Evolutionary conservation across 148 eudicot genomes (phyloP).

Genomic region (Rhododendron kiyosumense): DNA sequence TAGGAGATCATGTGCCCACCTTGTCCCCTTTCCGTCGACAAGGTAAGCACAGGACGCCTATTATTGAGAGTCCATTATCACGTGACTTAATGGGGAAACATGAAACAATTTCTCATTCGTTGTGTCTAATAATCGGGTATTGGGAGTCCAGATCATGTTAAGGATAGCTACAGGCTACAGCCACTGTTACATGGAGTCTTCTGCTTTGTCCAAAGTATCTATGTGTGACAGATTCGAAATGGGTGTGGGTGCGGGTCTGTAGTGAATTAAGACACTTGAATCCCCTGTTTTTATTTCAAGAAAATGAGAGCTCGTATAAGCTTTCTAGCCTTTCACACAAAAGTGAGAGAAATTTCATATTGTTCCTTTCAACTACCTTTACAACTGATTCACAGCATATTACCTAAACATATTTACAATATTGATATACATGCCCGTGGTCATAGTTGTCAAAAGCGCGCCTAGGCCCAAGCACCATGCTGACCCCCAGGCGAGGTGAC

Average conservation of each 20-base stretch:
- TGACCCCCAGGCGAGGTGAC: too few relatives aligned
- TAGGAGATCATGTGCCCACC: not conserved
- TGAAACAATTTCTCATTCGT: not conserved
- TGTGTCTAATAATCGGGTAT: not conserved
- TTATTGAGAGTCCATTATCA: not conserved
- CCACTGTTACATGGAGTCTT: not conserved
- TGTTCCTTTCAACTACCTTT: not conserved
- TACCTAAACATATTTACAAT: not conserved
- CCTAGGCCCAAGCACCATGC: too few relatives aligned
- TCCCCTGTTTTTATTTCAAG: not conserved
- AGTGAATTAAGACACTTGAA: not conserved
- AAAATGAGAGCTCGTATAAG: not conserved
- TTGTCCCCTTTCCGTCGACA: not conserved
- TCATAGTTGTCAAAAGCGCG: too few relatives aligned
- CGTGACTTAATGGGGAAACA: not conserved
- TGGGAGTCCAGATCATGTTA: not conserved
- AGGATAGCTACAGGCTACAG: not conserved
- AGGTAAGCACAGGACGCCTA: not conserved
- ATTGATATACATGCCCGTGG: not conserved
- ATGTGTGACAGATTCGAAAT: not conserved
- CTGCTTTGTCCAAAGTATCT: not conserved
- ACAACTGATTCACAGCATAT: not conserved
- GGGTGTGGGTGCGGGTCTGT: not conserved
- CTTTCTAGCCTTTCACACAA: not conserved
- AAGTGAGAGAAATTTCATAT: not conserved